Evolutionary conservation across 345 rosid species (phyloP).

Genomic region (Camelina laxa): DNA sequence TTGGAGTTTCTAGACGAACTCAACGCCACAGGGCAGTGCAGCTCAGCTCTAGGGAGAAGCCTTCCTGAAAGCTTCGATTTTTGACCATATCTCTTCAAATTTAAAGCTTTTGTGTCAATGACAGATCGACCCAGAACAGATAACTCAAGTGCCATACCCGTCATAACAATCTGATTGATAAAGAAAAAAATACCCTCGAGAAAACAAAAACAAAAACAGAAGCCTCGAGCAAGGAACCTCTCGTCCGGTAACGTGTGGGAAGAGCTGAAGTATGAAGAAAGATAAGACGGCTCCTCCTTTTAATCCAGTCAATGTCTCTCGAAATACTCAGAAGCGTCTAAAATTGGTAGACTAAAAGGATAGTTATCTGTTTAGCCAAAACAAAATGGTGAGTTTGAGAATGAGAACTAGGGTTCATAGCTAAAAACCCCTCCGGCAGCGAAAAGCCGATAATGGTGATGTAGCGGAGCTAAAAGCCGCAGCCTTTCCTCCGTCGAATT

Average conservation of each 20-base stretch:
- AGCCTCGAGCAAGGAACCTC: not conserved
- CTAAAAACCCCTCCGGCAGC: conserved; percentile 40
- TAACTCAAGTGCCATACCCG: conserved; percentile 57
- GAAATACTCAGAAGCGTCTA: conserved; percentile 31
- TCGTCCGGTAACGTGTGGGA: conserved; percentile 25
- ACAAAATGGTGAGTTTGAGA: conserved; percentile 12
- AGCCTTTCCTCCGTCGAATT: conserved; percentile 42
- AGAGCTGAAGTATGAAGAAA: conserved; percentile 31
- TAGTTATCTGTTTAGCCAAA: conserved; percentile 16
- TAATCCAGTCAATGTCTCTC: conserved; percentile 23
- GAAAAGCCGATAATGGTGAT: conserved; percentile 36
- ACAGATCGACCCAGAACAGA: conserved; percentile 54
- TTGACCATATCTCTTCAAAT: conserved; percentile 43
- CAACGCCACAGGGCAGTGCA: conserved; percentile 41
- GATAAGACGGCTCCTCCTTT: conserved; percentile 39
- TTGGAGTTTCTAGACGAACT: conserved; percentile 24
- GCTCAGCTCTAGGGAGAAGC: conserved; percentile 37
- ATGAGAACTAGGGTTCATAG: conserved; percentile 33
- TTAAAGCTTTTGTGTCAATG: conserved; percentile 42
- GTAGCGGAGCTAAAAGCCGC: conserved; percentile 42
- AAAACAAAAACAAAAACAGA: not conserved
- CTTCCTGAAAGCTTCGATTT: conserved; percentile 45
- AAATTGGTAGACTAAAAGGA: conserved; percentile 35
- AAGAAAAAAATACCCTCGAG: conserved; percentile 31
- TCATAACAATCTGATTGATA: conserved; percentile 20